These are phyloP conservation scores for Hyparrhenia diplandra DNA, from an alignment of 176 grass and related monocot species.

Conservation along the genomic window DNA sequence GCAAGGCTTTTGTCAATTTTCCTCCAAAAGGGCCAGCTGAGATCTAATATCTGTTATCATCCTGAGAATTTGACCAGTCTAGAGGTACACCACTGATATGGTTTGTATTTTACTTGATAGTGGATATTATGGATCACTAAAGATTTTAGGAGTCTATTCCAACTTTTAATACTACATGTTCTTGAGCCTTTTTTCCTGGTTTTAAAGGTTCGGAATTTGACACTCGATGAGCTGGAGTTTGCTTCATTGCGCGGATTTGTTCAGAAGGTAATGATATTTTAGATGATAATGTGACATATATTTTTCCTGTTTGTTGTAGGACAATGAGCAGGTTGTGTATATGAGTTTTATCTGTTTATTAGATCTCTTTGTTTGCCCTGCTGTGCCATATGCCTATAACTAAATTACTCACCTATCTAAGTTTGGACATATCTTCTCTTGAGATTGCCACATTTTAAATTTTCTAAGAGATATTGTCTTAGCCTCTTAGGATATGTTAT, in stretches of 20 bases:
- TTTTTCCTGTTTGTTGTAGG: slow-evolving; percentile 11
- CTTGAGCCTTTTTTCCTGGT: slow-evolving; percentile 31
- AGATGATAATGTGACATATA: not conserved
- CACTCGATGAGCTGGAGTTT: slow-evolving; percentile 95
- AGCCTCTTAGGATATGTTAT: not conserved
- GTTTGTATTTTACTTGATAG: slow-evolving; percentile 32
- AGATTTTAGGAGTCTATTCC: not conserved
- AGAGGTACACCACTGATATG: slow-evolving; percentile 58
- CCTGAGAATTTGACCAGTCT: slow-evolving; percentile 78
- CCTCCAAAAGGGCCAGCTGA: slow-evolving; percentile 97
- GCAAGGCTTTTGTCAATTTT: slow-evolving; percentile 66
- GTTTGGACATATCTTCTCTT: slow-evolving; percentile 10
- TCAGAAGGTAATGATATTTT: slow-evolving; percentile 68
- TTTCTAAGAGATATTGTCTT: not conserved
- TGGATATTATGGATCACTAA: slow-evolving; percentile 19
- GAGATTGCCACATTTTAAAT: not conserved
- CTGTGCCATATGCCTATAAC: not conserved
- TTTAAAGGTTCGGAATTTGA: slow-evolving; percentile 88
- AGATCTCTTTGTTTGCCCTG: slow-evolving; percentile 13
- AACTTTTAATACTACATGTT: slow-evolving; percentile 29
- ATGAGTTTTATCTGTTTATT: not conserved
- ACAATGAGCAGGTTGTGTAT: slow-evolving; percentile 9
- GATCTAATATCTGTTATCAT: slow-evolving; percentile 86
- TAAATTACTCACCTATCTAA: slow-evolving; percentile 18
- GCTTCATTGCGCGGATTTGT: slow-evolving; percentile 94